Evolutionary conservation across 2,329 filamentous ascomycete species (phyloP).

Genomic region (Grosmannia clavigera): DNA sequence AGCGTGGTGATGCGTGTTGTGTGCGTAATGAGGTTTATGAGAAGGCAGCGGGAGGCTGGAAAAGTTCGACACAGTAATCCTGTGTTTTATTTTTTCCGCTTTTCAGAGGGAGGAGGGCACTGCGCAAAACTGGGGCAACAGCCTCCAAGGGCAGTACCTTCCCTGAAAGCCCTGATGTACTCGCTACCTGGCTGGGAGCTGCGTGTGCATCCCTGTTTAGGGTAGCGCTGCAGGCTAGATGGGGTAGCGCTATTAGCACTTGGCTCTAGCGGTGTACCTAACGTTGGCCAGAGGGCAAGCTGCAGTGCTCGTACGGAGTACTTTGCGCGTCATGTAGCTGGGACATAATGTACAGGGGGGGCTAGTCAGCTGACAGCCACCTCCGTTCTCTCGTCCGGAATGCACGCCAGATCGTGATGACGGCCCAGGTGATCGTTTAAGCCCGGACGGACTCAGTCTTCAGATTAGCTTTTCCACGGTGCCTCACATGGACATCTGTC

Average conservation of each 20-base stretch:
- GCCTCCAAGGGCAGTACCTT: background rate
- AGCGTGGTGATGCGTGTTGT: constrained; percentile 6
- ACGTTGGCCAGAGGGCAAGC: background rate
- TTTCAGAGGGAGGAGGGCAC: constrained; percentile 1
- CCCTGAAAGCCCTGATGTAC: background rate
- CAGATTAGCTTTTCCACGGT: too few species aligned
- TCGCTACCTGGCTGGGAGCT: background rate
- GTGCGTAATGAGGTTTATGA: constrained; percentile 3
- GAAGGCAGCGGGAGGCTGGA: constrained; percentile 10
- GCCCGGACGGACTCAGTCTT: too few species aligned
- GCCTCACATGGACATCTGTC: too few species aligned
- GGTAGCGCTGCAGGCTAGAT: background rate
- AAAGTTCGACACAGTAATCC: constrained; percentile 4
- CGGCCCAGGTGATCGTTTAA: background rate
- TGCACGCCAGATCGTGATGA: too few species aligned
- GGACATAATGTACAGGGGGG: background rate
- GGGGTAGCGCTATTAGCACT: background rate
- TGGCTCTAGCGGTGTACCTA: background rate
- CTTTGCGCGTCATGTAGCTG: background rate
- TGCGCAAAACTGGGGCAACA: background rate
- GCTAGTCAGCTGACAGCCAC: background rate
- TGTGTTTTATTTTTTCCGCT: constrained; percentile 4
- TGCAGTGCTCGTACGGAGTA: background rate
- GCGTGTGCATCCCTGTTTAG: background rate
- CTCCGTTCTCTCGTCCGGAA: too few species aligned